Base-by-base conservation (phyloP, 1,284 basidiomycete genomes). In the Xanthoconium separans region DNA sequence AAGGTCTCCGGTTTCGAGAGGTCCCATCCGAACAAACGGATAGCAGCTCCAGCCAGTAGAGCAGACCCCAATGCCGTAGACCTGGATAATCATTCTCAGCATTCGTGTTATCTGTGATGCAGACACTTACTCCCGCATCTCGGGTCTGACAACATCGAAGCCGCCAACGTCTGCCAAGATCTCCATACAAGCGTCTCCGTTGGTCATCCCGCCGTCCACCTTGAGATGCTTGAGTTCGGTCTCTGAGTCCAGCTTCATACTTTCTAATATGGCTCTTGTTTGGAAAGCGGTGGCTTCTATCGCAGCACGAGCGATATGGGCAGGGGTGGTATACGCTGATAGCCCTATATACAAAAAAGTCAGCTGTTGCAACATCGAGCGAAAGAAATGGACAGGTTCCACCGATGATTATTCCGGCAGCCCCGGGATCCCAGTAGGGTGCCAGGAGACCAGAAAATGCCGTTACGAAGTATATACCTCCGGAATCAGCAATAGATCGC, bases 11-110 rank as follows among this genome's bases (percentile, higher is more conserved):
- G 95, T 51, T 85, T 82, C 57, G 75, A 79, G 53, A 98, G 73
- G 70, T 98, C 87, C 97, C 96, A 99, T n/a, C 95, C 96, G 64
- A 92, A 96, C 29, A 98, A 77, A 6, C 82, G 78, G 33, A 98
- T 81, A 1, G 96, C 95, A 40, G 91, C 83, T 15, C 91, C 97
- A 15, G 97, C 96, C n/a, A 98, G 83, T 40, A 99, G 76, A 18
- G 97, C 97, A 10, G 94, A 93, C n/a, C 96, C 96, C 39, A 99
- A 78, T 6, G 97, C 96, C 7, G 96, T 99, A 10, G 93, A 95
- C 71, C 90, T 92, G 58, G 48, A 50, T 42, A 47, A 13, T 44
- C 29, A 59, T 39, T 33, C n/a, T 55, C n/a, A 52, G 22, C 1
- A 41, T 16, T 53, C 16, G 29, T 51, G 29, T 27, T 12, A 13